Evolutionary conservation across 2,329 filamentous ascomycete species (phyloP), one percentile per base, ranked within the genome.

Genomic region (Colletotrichum ledebouriae): DNA sequence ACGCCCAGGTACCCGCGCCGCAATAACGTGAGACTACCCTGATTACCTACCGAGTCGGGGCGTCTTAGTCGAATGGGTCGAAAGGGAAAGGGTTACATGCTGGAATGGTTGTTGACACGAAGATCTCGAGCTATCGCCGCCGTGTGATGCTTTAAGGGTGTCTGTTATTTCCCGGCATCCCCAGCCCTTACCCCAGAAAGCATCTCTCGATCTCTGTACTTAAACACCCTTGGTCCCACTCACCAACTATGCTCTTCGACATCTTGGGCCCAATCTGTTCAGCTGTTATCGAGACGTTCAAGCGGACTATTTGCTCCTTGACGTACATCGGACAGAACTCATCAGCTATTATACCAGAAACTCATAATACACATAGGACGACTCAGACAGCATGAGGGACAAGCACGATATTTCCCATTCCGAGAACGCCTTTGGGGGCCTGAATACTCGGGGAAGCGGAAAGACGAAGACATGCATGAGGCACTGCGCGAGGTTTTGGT

Each of bases 401-500:
- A 81, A 81, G 74, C 68, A 76, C 42, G 75, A 76, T 53, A 72
- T 77, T 63, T 72, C 74, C 29, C 78, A 81, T 75, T 73, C 74
- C 44, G 81, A 84, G 73, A 71, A 71, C 59, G 72, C 72, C 53
- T 33, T 69, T 49, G 74, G 73, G 70, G 72, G 60, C 20, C n/a
- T 37, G 22, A 37, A n/a, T 20, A 42, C 66, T 39, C 17, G 25
- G 25, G 20, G 47, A 34, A 53, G 71, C 17, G 59, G 74, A 59
- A 82, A 81, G 75, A 80, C 77, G 71, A 77, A 80, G 67, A 76
- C 76, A 34, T 79, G 80, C 71, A 78, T 78, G 63, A 78, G 81
- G 53, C 86, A 88, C 75, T 85, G 84, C 75, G 82, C 78, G 74
- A 82, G 80, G 72, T 89, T 85, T 73, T 91, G 89, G 89, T 91